Conservation (phyloP, 2,329 filamentous ascomycete species). For the Mariannaea sp. region DNA sequence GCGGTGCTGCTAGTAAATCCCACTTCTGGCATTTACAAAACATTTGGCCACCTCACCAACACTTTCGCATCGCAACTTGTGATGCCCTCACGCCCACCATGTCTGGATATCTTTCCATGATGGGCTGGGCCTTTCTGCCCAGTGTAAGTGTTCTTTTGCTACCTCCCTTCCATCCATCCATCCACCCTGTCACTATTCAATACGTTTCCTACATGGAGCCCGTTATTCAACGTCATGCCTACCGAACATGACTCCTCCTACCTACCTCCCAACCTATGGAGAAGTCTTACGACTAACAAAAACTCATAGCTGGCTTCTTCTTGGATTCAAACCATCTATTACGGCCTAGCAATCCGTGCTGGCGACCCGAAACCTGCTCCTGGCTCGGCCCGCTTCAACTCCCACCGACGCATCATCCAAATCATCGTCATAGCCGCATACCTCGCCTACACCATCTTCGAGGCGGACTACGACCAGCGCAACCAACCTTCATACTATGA, state of each 20-base stretch:
- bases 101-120: constrained; percentile 57
- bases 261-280: neutral
- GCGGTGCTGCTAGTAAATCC: neutral
- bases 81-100: constrained; percentile 43
- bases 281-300: constrained; percentile 24
- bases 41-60: neutral
- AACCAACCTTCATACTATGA: constrained; percentile 77
- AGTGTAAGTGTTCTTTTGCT: constrained; percentile 45
- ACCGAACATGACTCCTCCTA: no score
- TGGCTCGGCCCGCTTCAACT: constrained; percentile 68
- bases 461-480: constrained; percentile 82
- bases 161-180: constrained; percentile 1
- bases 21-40: neutral
- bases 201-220: no score
- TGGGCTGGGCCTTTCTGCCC: constrained; percentile 63
- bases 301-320: constrained; percentile 72
- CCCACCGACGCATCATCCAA: constrained; percentile 81
- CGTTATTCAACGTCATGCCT: no score
- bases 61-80: constrained; percentile 11
- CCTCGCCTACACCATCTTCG: constrained; percentile 89
- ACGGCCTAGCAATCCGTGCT: constrained; percentile 85
- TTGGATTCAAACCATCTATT: constrained; percentile 81
- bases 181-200: no score
- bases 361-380: constrained; percentile 79
- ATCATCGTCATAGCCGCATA: constrained; percentile 82